Evolutionary conservation across 2,329 filamentous ascomycete species (phyloP).

Genomic region (Fragosphaeria purpurea): DNA sequence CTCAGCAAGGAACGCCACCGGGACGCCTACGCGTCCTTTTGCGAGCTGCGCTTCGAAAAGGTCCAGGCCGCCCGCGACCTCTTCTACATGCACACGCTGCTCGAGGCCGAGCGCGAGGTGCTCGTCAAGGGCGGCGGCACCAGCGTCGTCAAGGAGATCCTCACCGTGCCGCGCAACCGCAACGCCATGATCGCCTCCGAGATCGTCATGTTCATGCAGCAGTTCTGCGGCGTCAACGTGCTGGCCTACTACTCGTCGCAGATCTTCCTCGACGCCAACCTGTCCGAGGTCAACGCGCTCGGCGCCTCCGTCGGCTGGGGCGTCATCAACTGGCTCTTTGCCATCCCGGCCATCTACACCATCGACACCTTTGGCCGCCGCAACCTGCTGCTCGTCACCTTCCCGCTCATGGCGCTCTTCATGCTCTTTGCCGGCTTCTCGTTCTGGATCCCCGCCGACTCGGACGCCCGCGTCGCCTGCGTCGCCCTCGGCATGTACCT

Average conservation of each 20-base stretch:
- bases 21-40: conserved; percentile 38
- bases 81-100: conserved; percentile 46
- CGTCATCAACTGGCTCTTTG: conserved; percentile 55
- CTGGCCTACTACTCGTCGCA: conserved; percentile 50
- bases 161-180: conserved; percentile 51
- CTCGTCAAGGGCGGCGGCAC: conserved; percentile 32
- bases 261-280: conserved; percentile 48
- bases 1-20: conserved; percentile 35
- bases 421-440: conserved; percentile 37
- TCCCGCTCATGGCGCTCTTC: conserved; percentile 51
- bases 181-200: conserved; percentile 50
- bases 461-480: conserved; percentile 30
- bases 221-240: conserved; percentile 35
- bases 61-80: conserved; percentile 46
- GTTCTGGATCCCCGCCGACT: conserved; percentile 31
- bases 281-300: conserved; percentile 41
- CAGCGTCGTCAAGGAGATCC: conserved; percentile 44
- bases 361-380: conserved; percentile 60
- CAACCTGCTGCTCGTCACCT: conserved; percentile 52
- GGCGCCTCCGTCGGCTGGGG: conserved; percentile 54
- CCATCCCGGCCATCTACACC: conserved; percentile 52
- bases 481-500: conserved; percentile 40
- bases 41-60: conserved; percentile 36
- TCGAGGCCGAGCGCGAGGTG: conserved; percentile 45
- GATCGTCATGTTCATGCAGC: conserved; percentile 60